Conservation (phyloP, 345 rosid genomes). For the Eucalyptus dawsonii region DNA sequence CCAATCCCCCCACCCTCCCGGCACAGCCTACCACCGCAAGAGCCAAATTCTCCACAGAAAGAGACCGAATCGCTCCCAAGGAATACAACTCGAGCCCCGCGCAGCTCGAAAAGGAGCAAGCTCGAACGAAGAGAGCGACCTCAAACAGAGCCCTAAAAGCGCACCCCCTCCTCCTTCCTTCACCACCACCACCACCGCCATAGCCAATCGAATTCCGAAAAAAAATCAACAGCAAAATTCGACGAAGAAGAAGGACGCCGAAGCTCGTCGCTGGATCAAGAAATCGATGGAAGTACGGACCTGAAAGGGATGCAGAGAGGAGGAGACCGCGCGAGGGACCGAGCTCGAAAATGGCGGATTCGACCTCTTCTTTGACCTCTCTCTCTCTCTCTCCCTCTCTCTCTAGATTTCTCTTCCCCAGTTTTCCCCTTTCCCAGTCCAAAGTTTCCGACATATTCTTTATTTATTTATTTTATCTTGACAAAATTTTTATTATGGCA, state of each 20-base stretch:
- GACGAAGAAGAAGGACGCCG: background rate
- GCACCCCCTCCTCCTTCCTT: background rate
- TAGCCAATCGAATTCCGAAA: background rate
- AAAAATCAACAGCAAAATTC: background rate
- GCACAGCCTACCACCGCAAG: background rate
- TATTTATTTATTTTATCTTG: background rate
- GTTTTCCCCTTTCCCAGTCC: background rate
- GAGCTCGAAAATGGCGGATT: background rate
- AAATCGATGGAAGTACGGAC: background rate
- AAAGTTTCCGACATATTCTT: background rate
- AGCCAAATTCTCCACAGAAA: background rate
- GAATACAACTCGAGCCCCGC: background rate
- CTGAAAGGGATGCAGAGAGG: background rate
- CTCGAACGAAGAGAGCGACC: background rate
- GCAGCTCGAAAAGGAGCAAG: background rate
- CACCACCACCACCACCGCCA: background rate
- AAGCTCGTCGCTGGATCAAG: background rate
- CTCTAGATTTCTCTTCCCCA: background rate
- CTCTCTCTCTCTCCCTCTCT: background rate
- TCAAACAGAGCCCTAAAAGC: background rate
- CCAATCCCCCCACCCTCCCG: background rate
- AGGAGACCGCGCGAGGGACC: background rate
- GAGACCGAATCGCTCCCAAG: background rate
- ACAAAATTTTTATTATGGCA: background rate
- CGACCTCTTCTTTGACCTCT: background rate